A percentile compares a stretch with the other conserved stretches of the same genome.
phyloP scores from a whole-genome alignment of 1,139 yeast genomes.

The Blastobotrys malaysiensis region DNA sequence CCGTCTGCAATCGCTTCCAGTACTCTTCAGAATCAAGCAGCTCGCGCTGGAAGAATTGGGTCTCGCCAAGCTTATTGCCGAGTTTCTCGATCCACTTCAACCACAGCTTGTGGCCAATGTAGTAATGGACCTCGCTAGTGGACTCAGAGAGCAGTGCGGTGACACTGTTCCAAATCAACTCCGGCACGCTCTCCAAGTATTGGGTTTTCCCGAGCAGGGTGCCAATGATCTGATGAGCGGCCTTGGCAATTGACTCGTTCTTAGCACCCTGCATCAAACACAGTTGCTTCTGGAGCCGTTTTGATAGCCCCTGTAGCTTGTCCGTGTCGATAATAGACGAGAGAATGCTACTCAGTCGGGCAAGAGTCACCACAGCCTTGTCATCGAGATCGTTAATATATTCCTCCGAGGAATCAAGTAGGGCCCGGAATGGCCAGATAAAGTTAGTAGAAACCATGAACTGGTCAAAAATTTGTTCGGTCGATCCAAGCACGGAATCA shows the following conservation, averaged over 20 bases:
- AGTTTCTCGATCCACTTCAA: conserved; percentile 21
- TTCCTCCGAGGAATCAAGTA: not conserved
- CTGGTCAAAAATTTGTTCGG: not conserved
- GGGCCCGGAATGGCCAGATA: not conserved
- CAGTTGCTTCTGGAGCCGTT: conserved; percentile 4
- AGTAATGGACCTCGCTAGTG: conserved; percentile 6
- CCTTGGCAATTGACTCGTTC: conserved; percentile 2
- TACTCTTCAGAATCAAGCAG: conserved; percentile 41
- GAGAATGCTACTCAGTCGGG: not conserved
- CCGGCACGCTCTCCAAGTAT: not conserved
- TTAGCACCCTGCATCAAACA: conserved; percentile 10
- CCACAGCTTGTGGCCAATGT: conserved; percentile 25
- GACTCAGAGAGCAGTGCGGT: conserved; percentile 5
- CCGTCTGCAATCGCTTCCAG: conserved; percentile 57
- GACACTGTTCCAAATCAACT: conserved; percentile 7
- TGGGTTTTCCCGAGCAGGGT: conserved; percentile 4
- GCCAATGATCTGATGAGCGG: conserved; percentile 6
- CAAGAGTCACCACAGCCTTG: not conserved
- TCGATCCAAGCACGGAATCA: conserved; percentile 1
- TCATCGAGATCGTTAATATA: not conserved
- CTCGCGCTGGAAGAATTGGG: conserved; percentile 31
- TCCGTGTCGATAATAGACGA: not conserved
- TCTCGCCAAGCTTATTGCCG: conserved; percentile 17
- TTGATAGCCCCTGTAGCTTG: not conserved
- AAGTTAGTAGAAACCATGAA: not conserved